phyloP scores from a whole-genome alignment of 768 basidiomycete species.

The Russula dissimulans region DNA sequence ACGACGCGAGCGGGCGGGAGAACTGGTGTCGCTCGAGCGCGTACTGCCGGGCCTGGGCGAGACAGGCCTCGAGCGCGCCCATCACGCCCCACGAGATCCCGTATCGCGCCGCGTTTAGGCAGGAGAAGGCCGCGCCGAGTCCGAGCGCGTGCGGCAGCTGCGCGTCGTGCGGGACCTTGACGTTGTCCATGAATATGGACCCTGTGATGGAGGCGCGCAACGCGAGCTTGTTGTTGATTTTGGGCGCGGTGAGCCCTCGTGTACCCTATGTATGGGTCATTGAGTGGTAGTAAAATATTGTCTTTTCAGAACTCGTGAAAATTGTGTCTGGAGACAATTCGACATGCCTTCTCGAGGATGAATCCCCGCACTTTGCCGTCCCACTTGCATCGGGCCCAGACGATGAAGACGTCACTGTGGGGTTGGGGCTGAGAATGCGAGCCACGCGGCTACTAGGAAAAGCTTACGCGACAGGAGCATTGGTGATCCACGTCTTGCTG shows the following conservation, averaged over 20 bases:
- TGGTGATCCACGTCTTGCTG: slow-evolving; percentile 97
- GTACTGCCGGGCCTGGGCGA: slow-evolving; percentile 67
- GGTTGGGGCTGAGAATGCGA: slow-evolving; percentile 22
- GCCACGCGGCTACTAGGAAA: slow-evolving; percentile 6
- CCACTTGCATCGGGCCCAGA: slow-evolving; percentile 96
- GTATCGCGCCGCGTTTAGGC: slow-evolving; percentile 80
- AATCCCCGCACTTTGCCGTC: slow-evolving; percentile 87
- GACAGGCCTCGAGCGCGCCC: slow-evolving; percentile 91
- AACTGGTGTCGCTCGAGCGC: slow-evolving; percentile 90
- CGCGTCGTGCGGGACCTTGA: slow-evolving; percentile 62
- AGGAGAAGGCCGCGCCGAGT: slow-evolving; percentile 80
- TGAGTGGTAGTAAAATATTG: no score
- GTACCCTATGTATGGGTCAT: slow-evolving; percentile 44
- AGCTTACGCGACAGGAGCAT: slow-evolving; percentile 74
- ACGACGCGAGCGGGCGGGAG: slow-evolving; percentile 78
- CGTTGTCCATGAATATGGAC: slow-evolving; percentile 88
- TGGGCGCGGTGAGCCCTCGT: slow-evolving; percentile 73
- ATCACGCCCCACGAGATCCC: slow-evolving; percentile 95
- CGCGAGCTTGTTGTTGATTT: slow-evolving; percentile 90
- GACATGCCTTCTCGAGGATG: slow-evolving; percentile 72
- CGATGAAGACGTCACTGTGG: slow-evolving; percentile 72
- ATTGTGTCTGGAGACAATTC: not conserved
- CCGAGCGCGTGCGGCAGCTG: slow-evolving; percentile 73
- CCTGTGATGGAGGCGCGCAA: slow-evolving; percentile 78
- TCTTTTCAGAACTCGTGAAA: not conserved